phyloP scores from a whole-genome alignment of 1,284 basidiomycete genomes.

The Ganoderma meredithae region DNA sequence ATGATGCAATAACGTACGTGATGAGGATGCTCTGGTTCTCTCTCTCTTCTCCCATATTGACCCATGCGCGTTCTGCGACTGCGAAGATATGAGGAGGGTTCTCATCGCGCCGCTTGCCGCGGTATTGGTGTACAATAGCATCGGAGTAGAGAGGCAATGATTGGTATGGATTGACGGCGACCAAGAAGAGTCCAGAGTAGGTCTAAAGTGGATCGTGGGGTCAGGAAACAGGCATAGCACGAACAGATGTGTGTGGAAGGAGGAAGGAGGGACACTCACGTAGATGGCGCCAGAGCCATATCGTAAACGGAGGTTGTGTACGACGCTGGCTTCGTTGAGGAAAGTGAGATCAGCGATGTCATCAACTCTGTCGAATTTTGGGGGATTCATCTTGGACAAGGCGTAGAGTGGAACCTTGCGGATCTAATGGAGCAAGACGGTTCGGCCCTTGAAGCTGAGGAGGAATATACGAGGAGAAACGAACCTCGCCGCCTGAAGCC shows the following conservation, averaged over 20 bases:
- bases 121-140: constrained; percentile 92
- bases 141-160: constrained; percentile 93
- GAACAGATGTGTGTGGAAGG: background rate
- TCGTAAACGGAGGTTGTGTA: constrained; percentile 93
- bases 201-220: constrained; percentile 60
- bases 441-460: background rate
- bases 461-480: constrained; percentile 27
- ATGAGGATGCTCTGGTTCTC: constrained; percentile 99
- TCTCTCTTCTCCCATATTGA: constrained; percentile 96
- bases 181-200: constrained; percentile 95
- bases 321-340: constrained; percentile 98
- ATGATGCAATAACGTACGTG: constrained; percentile 69
- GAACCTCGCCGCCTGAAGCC: constrained; percentile 80
- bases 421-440: constrained; percentile 52
- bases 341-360: constrained; percentile 99
- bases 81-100: constrained; percentile 98
- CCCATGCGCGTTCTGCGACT: constrained; percentile 97
- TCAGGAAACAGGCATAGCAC: constrained; percentile 12
- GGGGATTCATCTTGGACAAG: constrained; percentile 96
- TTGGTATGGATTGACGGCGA: constrained; percentile 98
- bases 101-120: constrained; percentile 91
- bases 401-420: constrained; percentile 79
- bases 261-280: constrained; percentile 59
- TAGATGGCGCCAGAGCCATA: constrained; percentile 96
- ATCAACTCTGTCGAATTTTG: constrained; percentile 97